A percentile compares a stretch with the other conserved stretches of the same genome.
These are phyloP conservation scores for Terfezia boudieri DNA, from an alignment of 495 filamentous ascomycete species.

Conservation along the genomic window DNA sequence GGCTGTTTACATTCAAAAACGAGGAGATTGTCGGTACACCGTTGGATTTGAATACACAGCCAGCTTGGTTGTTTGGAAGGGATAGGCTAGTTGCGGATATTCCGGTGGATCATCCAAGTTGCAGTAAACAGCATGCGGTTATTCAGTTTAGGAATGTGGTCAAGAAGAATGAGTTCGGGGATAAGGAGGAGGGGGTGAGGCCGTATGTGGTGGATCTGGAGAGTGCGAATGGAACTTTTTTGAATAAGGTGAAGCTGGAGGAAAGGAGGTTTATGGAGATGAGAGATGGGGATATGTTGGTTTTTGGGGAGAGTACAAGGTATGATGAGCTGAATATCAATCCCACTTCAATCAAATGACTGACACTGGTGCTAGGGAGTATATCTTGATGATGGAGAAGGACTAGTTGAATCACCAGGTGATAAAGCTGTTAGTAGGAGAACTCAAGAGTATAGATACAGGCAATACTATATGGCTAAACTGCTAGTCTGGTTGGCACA, in stretches of 20 bases:
- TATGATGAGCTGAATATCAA: slow-evolving; percentile 1
- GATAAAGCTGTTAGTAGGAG: not conserved
- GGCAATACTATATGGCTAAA: too few relatives aligned
- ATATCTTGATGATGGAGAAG: slow-evolving; percentile 48
- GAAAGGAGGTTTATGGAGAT: slow-evolving; percentile 65
- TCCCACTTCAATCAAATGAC: not conserved
- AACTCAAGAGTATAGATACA: not conserved
- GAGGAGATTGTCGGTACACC: slow-evolving; percentile 48
- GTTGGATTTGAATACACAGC: slow-evolving; percentile 47
- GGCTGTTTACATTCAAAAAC: slow-evolving; percentile 84
- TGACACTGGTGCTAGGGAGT: slow-evolving; percentile 29
- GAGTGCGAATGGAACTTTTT: slow-evolving; percentile 69
- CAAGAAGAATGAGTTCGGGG: slow-evolving; percentile 66
- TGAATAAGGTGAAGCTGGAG: slow-evolving; percentile 56
- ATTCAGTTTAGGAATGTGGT: slow-evolving; percentile 76
- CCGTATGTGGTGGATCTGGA: slow-evolving; percentile 88
- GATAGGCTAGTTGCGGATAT: slow-evolving; percentile 64
- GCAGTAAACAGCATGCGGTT: slow-evolving; percentile 85
- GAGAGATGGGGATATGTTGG: slow-evolving; percentile 65
- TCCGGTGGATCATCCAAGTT: slow-evolving; percentile 68
- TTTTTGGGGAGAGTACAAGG: slow-evolving; percentile 66
- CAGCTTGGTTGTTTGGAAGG: slow-evolving; percentile 77
- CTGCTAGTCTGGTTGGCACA: too few relatives aligned
- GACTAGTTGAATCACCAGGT: slow-evolving; percentile 1
- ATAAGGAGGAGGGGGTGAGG: slow-evolving; percentile 57